Conservation (phyloP, 768 basidiomycete species). For the Tylopilus cervinicoccineus region DNA sequence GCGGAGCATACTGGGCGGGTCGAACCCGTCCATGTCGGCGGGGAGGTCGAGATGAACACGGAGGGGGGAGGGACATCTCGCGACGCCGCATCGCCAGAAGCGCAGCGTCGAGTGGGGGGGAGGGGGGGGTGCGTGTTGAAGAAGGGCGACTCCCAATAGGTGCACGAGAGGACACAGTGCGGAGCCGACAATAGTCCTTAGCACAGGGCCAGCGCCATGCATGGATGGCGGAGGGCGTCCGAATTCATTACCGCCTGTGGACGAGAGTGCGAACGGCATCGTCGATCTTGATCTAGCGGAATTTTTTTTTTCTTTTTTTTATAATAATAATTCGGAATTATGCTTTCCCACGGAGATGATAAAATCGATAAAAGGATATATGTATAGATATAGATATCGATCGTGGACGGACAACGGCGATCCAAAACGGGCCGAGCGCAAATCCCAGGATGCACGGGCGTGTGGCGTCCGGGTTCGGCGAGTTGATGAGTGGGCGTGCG, state of each 20-base stretch:
- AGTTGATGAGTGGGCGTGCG: background rate
- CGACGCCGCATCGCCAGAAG: background rate
- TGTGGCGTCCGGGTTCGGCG: background rate
- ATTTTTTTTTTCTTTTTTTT: background rate
- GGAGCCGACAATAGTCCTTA: background rate
- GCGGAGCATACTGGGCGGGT: background rate
- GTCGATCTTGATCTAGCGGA: background rate
- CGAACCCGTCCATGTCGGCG: background rate
- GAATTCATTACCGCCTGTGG: background rate
- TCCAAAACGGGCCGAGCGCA: conserved; percentile 22
- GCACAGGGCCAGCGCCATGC: too few relatives aligned
- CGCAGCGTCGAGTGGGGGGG: too few relatives aligned
- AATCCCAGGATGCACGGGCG: conserved; percentile 11
- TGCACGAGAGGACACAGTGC: background rate
- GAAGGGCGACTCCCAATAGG: too few relatives aligned
- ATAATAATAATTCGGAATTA: too few relatives aligned
- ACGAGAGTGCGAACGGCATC: background rate
- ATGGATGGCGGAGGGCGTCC: background rate
- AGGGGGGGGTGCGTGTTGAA: background rate
- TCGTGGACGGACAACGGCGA: conserved; percentile 14
- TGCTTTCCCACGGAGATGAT: conserved; percentile 36
- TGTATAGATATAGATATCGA: conserved; percentile 3
- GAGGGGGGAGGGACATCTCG: background rate
- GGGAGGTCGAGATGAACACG: background rate
- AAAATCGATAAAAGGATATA: conserved; percentile 28